Evolutionary conservation across 257 asterid genomes (phyloP).

Genomic region (Solanum chaucha): DNA sequence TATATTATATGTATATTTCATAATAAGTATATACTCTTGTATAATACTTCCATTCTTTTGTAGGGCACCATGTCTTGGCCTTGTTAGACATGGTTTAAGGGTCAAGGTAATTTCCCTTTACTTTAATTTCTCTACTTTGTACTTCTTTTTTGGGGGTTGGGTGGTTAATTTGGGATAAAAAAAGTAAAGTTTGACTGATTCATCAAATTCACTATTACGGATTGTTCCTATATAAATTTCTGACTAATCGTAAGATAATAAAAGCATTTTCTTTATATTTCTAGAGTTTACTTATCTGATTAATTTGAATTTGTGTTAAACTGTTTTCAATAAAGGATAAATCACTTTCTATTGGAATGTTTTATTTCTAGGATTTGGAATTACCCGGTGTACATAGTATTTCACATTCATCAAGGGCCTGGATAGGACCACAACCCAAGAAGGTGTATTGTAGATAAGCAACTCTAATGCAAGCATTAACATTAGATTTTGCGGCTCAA

Average conservation of each 20-base stretch:
- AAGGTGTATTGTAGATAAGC: not conserved
- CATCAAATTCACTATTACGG: not conserved
- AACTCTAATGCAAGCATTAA: not conserved
- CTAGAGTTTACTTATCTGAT: not conserved
- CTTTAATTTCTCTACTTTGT: not conserved
- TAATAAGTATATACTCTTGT: not conserved
- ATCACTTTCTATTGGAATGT: not conserved
- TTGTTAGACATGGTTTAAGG: constrained; percentile 27
- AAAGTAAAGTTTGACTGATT: not conserved
- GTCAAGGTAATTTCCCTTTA: not conserved
- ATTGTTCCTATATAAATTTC: not conserved
- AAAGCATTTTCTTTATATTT: not conserved
- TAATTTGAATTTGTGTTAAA: not conserved
- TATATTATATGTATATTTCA: not conserved
- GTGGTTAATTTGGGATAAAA: not conserved
- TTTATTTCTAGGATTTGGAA: not conserved
- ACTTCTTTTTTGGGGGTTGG: not conserved
- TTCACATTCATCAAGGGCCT: not conserved
- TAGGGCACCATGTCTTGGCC: constrained; percentile 46
- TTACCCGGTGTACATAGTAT: no score
- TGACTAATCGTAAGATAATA: not conserved
- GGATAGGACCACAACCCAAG: not conserved
- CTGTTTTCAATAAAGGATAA: not conserved
- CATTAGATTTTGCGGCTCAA: not conserved
- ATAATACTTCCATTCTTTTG: not conserved